phyloP scores from a whole-genome alignment of 2,329 filamentous ascomycete genomes.

The Apiospora arundinis region DNA sequence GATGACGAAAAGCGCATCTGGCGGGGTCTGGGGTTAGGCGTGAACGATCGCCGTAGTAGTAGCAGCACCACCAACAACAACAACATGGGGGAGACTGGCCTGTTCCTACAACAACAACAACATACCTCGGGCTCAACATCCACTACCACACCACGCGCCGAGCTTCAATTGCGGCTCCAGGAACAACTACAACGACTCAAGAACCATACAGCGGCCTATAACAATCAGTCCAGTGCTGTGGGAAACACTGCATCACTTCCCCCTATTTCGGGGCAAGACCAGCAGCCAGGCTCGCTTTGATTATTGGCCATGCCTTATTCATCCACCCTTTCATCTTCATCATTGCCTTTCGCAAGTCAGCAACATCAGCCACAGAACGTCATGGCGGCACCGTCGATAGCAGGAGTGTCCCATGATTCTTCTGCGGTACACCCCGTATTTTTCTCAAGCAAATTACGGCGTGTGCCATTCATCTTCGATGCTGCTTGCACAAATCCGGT shows the following conservation, averaged over 20 bases:
- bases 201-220: neutral
- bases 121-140: neutral
- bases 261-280: neutral
- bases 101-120: neutral
- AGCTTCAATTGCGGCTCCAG: conserved; percentile 1
- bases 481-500: conserved; percentile 53
- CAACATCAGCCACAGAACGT: neutral
- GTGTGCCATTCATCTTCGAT: conserved; percentile 51
- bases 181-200: conserved; percentile 12
- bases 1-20: conserved; percentile 6
- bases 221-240: neutral
- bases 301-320: neutral
- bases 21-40: conserved; percentile 16
- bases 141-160: neutral
- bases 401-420: conserved; percentile 45
- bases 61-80: conserved; percentile 23
- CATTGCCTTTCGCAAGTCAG: neutral
- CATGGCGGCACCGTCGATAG: neutral
- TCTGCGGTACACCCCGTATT: conserved; percentile 76
- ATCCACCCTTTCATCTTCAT: neutral
- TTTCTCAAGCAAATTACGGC: conserved; percentile 70
- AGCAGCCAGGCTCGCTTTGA: neutral
- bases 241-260: neutral
- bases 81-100: neutral
- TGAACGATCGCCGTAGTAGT: neutral